These are phyloP conservation scores for Amniculicola lignicola DNA, from an alignment of 495 filamentous ascomycete genomes.

Conservation along the genomic window DNA sequence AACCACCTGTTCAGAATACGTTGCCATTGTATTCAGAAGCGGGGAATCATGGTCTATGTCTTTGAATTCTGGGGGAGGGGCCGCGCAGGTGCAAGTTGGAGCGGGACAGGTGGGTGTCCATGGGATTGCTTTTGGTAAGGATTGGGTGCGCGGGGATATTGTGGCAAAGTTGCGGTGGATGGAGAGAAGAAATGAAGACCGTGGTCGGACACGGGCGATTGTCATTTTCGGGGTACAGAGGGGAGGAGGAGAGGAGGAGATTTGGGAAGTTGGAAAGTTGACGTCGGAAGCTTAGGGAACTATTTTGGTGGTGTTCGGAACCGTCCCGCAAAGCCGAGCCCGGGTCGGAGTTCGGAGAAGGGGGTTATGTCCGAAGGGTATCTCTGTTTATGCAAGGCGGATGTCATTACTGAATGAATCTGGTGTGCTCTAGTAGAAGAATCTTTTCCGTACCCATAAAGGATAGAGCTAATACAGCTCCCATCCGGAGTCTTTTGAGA, in stretches of 20 bases:
- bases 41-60: slow-evolving; percentile 69
- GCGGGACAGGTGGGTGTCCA: slow-evolving; percentile 56
- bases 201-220: neutral
- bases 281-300: slow-evolving; percentile 8
- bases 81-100: slow-evolving; percentile 66
- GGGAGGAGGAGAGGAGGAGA: neutral
- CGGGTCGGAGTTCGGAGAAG: too few relatives aligned
- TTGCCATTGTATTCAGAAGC: slow-evolving; percentile 70
- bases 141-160: neutral
- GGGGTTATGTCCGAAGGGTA: too few relatives aligned
- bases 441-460: too few relatives aligned
- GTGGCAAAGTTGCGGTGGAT: slow-evolving; percentile 2
- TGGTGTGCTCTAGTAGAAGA: too few relatives aligned
- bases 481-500: too few relatives aligned
- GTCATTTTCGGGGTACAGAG: neutral
- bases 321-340: neutral
- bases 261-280: neutral
- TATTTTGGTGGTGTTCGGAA: neutral
- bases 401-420: too few relatives aligned
- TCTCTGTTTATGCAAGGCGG: too few relatives aligned
- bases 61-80: slow-evolving; percentile 64
- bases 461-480: too few relatives aligned
- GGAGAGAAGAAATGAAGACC: neutral
- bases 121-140: slow-evolving; percentile 4
- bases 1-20: slow-evolving; percentile 79